phyloP scores from a whole-genome alignment of 805 yeast species.

The Saccharomyces eubayanus region DNA sequence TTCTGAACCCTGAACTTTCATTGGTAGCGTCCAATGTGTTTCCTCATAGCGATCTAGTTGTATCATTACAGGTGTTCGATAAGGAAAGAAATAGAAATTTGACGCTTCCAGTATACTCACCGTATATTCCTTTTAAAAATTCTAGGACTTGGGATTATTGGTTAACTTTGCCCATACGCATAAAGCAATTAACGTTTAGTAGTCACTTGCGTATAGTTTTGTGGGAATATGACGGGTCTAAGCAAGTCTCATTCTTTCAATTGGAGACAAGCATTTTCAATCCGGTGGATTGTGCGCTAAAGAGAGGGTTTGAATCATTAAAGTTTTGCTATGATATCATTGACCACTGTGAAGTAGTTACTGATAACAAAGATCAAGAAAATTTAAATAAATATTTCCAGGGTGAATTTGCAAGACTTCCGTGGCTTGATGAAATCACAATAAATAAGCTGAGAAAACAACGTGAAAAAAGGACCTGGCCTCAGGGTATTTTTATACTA shows the following conservation, averaged over 20 bases:
- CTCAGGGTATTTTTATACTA: slow-evolving; percentile 30
- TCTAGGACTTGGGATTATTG: slow-evolving; percentile 60
- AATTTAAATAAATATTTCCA: slow-evolving; percentile 55
- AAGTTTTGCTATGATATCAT: slow-evolving; percentile 31
- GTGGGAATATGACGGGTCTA: slow-evolving; percentile 59
- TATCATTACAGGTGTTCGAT: slow-evolving; percentile 38
- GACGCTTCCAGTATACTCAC: slow-evolving; percentile 42
- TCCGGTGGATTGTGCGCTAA: slow-evolving; percentile 45
- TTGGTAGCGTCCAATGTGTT: slow-evolving; percentile 35
- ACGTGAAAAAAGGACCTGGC: slow-evolving; percentile 14
- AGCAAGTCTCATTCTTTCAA: slow-evolving; percentile 47
- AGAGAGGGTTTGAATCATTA: slow-evolving; percentile 63
- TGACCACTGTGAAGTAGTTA: slow-evolving; percentile 21
- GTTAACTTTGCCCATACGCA: slow-evolving; percentile 62
- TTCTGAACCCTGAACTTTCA: slow-evolving; percentile 40
- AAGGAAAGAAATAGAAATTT: slow-evolving; percentile 38
- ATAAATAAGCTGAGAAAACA: slow-evolving; percentile 40
- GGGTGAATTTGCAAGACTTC: slow-evolving; percentile 51
- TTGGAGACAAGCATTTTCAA: slow-evolving; percentile 56
- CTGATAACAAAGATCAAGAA: slow-evolving; percentile 36
- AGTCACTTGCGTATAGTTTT: slow-evolving; percentile 52
- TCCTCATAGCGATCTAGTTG: slow-evolving; percentile 33
- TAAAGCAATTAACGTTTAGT: slow-evolving; percentile 60
- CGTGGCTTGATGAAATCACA: slow-evolving; percentile 70
- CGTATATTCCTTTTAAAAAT: slow-evolving; percentile 40